Evolutionary conservation across 2,329 filamentous ascomycete species (phyloP), one percentile per base, ranked within the genome.

Genomic region (Claviceps sp.): DNA sequence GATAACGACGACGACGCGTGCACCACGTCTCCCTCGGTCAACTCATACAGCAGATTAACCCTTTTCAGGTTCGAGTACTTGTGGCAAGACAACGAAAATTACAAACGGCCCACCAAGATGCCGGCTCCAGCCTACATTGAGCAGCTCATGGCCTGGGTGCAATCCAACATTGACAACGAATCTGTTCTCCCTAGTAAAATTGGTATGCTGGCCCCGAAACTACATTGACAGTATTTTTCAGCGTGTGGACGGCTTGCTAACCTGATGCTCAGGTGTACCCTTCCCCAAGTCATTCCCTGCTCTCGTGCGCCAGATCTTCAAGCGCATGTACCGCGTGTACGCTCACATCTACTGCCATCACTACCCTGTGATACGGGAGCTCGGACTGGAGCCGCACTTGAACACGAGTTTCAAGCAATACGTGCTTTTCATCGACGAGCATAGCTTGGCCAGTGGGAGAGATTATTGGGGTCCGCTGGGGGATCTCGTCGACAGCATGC

Each of bases 391-490:
- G 70, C 90, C 94, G 45, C 93, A 98, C 69, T 79, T 98, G 58
- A 98, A 98, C 72, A 98, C 93, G 14, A 95, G 89, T 71, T 98
- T 98, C 81, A 98, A 98, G 78, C 93, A 98, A 70, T 98, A 97
- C 65, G 93, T 98, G 56, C 79, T 98, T 54, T 98, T 98, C 70
- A 89, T 98, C 60, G 90, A 98, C 67, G 94, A 98, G 76, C 93
- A 97, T 70, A 83, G 81, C 59, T 72, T 98, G 60, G 89, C 89
- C 30, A 94, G 83, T 63, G 93, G 91, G 49, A 90, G 95, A 70
- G 93, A 98, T 68, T 98, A 91, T 73, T 98, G 91, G 85, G 93
- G 93, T 1, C 93, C 93, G 13, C 68, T 98, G 53, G 91, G 91
- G 11, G 93, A 98, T 68, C 72, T 98, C 59, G 93, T 98, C 49